phyloP scores from a whole-genome alignment of 768 basidiomycete species.

The Termitomyces sp. region DNA sequence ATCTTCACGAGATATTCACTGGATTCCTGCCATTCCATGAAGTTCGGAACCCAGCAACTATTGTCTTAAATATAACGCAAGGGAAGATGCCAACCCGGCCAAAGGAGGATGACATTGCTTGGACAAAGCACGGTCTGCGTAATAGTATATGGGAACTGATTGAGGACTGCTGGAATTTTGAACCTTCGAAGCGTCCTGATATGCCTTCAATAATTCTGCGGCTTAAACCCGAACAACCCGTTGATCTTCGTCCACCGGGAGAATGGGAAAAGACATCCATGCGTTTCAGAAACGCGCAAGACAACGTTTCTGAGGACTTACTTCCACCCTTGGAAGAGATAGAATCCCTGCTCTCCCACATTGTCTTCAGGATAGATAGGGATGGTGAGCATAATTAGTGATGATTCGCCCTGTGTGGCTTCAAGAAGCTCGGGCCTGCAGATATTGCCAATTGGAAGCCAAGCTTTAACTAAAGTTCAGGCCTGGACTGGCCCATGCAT shows the following conservation, averaged over 20 bases:
- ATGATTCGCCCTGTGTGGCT: too few relatives aligned
- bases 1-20: neutral
- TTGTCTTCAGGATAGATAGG: neutral
- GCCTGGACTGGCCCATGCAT: too few relatives aligned
- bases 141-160: neutral
- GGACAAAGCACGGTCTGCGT: neutral
- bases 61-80: neutral
- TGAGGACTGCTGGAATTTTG: slow-evolving; percentile 1
- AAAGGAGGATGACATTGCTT: neutral
- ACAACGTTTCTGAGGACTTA: neutral
- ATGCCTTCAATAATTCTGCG: neutral
- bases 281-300: neutral
- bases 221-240: neutral
- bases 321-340: neutral
- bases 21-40: neutral
- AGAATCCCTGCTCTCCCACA: neutral
- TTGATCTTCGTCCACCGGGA: neutral
- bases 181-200: neutral
- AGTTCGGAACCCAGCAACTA: neutral
- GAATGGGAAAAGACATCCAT: neutral
- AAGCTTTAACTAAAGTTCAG: too few relatives aligned
- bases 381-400: too few relatives aligned
- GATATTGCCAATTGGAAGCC: too few relatives aligned
- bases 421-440: too few relatives aligned
- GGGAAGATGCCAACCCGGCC: neutral